phyloP scores from a whole-genome alignment of 805 yeast species.

The Cyberlindnera nakhonratchasimensis region DNA sequence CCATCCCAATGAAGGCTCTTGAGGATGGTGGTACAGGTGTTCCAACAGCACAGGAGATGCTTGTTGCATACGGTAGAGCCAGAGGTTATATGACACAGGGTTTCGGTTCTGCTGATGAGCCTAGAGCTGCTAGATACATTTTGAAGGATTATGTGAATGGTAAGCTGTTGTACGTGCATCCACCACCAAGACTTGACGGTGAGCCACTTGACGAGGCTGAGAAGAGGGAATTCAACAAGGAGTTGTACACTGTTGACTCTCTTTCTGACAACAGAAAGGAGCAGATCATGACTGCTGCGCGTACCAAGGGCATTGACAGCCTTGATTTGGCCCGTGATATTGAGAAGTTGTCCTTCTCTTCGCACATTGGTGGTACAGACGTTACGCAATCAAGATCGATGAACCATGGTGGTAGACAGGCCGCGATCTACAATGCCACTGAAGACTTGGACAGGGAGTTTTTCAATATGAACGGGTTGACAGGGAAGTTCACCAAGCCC shows the following conservation, averaged over 20 bases:
- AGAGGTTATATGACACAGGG: constrained; percentile 98
- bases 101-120: constrained; percentile 94
- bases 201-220: constrained; percentile 49
- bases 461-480: constrained; percentile 62
- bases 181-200: constrained; percentile 70
- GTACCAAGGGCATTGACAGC: constrained; percentile 50
- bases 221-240: constrained; percentile 64
- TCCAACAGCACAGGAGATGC: constrained; percentile 85
- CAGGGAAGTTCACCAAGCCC: constrained; percentile 65
- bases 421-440: constrained; percentile 73
- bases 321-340: constrained; percentile 67
- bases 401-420: constrained; percentile 79
- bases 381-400: constrained; percentile 46
- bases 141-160: constrained; percentile 95
- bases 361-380: constrained; percentile 59
- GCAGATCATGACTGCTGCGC: constrained; percentile 66
- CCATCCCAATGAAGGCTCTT: constrained; percentile 66
- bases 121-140: constrained; percentile 88
- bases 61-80: constrained; percentile 91
- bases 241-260: constrained; percentile 59
- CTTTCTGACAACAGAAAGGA: constrained; percentile 71
- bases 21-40: constrained; percentile 89
- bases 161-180: constrained; percentile 75
- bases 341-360: constrained; percentile 70
- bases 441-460: constrained; percentile 84